Conservation (phyloP, 2,329 filamentous ascomycete species). For the Raffaelea arxii region DNA sequence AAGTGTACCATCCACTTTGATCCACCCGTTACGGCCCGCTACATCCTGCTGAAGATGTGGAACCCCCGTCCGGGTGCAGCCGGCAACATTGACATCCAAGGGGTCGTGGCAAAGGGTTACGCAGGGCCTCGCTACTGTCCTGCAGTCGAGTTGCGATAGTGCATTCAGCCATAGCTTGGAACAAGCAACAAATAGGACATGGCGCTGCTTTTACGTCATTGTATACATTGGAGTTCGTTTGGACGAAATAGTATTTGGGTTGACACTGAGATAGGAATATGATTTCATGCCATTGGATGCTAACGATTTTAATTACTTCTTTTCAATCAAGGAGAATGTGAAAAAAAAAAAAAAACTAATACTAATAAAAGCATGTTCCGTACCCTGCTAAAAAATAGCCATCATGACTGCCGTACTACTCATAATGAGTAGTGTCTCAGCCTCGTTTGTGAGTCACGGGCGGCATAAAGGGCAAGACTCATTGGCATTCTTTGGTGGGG, state of each 20-base stretch:
- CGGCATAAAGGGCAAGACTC: background rate
- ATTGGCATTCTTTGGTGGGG: background rate
- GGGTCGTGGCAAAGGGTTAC: conserved; percentile 72
- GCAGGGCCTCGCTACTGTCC: conserved; percentile 81
- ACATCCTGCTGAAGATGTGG: conserved; percentile 86
- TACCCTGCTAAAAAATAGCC: too few species aligned
- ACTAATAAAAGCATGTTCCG: too few species aligned
- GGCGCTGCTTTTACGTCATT: too few species aligned
- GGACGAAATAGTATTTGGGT: too few species aligned
- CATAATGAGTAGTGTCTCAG: conserved; percentile 9
- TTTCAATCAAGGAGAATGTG: too few species aligned
- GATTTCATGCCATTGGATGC: too few species aligned
- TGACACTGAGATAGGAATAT: too few species aligned
- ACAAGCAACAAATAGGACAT: too few species aligned
- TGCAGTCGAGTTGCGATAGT: conserved; percentile 51
- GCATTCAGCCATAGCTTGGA: too few species aligned
- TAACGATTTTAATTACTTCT: too few species aligned
- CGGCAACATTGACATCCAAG: conserved; percentile 81
- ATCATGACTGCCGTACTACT: background rate
- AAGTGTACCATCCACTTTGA: conserved; percentile 82
- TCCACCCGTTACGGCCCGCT: conserved; percentile 70
- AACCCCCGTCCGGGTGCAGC: conserved; percentile 56
- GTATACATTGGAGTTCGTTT: too few species aligned
- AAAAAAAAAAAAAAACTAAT: background rate
- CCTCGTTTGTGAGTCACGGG: background rate